A percentile compares a stretch with the other conserved stretches of the same genome.
These are phyloP conservation scores for Pezizomycotina sp. DNA, from an alignment of 2,329 filamentous ascomycete species.

Conservation along the genomic window DNA sequence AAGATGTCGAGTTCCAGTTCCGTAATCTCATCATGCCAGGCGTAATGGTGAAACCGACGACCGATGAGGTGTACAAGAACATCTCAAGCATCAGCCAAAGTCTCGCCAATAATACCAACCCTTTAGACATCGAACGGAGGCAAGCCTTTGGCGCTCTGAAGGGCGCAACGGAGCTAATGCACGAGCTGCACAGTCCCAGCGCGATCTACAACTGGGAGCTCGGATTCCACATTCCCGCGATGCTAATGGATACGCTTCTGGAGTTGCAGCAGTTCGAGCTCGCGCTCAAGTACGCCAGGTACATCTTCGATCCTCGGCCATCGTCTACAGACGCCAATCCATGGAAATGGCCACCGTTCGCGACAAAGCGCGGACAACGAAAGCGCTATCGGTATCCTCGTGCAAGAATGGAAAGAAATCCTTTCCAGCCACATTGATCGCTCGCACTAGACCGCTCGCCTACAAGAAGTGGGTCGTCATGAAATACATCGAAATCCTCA, in stretches of 20 bases:
- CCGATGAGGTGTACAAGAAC: too few relatives aligned
- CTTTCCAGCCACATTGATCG: constrained; percentile 23
- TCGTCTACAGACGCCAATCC: neutral
- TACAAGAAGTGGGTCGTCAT: constrained; percentile 28
- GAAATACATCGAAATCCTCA: constrained; percentile 28
- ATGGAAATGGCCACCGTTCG: constrained; percentile 11
- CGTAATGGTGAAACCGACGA: too few relatives aligned
- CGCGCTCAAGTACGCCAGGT: constrained; percentile 20
- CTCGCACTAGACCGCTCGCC: constrained; percentile 22
- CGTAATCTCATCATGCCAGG: too few relatives aligned
- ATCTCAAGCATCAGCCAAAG: too few relatives aligned
- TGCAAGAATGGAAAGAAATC: constrained; percentile 21
- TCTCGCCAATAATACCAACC: too few relatives aligned
- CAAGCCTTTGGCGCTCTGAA: too few relatives aligned
- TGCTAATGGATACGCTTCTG: constrained; percentile 20
- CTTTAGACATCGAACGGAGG: too few relatives aligned
- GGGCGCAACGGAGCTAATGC: neutral
- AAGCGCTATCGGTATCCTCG: neutral
- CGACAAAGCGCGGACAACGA: neutral
- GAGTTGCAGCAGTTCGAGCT: constrained; percentile 24
- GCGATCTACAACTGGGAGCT: constrained; percentile 27
- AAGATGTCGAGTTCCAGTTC: too few relatives aligned
- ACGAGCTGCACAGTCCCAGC: constrained; percentile 22
- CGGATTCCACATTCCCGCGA: constrained; percentile 22
- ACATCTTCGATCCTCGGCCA: constrained; percentile 25